Evolutionary conservation across 176 grass and related monocot species (phyloP).

Genomic region (Triticum timopheevii): DNA sequence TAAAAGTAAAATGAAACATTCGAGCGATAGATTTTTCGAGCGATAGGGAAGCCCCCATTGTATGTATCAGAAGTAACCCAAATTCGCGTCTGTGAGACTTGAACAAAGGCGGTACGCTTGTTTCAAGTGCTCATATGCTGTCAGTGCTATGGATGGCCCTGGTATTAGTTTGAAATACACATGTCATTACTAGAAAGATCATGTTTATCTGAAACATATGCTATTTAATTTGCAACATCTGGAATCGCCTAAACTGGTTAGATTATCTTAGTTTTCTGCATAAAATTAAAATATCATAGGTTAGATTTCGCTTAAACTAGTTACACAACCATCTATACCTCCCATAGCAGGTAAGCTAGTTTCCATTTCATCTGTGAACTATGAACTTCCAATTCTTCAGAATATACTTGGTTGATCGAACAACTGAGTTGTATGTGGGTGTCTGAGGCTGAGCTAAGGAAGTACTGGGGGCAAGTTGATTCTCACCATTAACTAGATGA

Average conservation of each 20-base stretch:
- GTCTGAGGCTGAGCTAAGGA: conserved; percentile 10
- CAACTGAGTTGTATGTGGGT: conserved; percentile 7
- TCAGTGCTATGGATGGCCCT: neutral
- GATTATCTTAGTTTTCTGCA: neutral
- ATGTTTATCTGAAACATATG: neutral
- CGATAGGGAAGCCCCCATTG: neutral
- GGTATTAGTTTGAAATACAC: neutral
- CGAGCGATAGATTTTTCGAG: neutral
- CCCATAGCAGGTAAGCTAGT: neutral
- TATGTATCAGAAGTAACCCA: neutral
- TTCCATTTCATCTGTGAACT: neutral
- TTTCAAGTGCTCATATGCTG: neutral
- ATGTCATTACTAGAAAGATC: neutral
- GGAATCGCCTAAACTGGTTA: neutral
- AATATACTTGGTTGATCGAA: neutral
- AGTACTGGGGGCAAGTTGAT: neutral
- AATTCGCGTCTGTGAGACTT: neutral
- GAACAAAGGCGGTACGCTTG: neutral
- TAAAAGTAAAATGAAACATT: neutral
- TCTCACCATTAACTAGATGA: neutral
- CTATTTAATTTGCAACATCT: neutral
- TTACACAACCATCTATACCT: neutral
- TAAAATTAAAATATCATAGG: neutral
- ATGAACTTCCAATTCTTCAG: conserved; percentile 2
- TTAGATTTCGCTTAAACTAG: neutral